Conservation (phyloP, 192 early-diverging fungal genomes). For the Coemansia sp. region DNA sequence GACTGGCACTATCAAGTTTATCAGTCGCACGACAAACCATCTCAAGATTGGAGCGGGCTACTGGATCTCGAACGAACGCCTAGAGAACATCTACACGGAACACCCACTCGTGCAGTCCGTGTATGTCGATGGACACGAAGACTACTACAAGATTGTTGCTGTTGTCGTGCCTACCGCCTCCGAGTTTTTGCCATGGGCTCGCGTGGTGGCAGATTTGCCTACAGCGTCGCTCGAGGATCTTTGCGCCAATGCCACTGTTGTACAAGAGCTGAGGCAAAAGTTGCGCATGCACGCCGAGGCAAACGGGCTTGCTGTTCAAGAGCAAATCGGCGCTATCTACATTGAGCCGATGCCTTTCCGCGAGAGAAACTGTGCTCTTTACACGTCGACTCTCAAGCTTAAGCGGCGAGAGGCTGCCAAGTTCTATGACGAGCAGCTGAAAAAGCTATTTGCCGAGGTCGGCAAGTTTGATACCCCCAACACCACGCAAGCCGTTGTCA, state of each 20-base stretch:
- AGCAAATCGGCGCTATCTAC: conserved; percentile 67
- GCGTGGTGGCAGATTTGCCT: conserved; percentile 15
- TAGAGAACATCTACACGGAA: conserved; percentile 69
- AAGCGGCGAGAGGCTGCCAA: conserved; percentile 54
- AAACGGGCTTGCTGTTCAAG: conserved; percentile 70
- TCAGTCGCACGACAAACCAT: conserved; percentile 75
- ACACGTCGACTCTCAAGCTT: conserved; percentile 86
- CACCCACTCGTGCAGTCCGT: conserved; percentile 73
- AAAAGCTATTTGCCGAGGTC: conserved; percentile 54
- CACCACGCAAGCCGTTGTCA: conserved; percentile 13
- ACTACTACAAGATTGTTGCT: conserved; percentile 74
- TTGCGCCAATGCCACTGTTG: conserved; percentile 51
- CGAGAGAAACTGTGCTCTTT: conserved; percentile 62
- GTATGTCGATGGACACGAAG: conserved; percentile 82
- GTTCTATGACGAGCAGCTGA: conserved; percentile 51
- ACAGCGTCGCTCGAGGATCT: conserved; percentile 53
- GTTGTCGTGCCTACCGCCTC: conserved; percentile 78
- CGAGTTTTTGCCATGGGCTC: conserved; percentile 63
- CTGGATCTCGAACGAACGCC: conserved; percentile 85
- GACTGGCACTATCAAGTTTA: conserved; percentile 61
- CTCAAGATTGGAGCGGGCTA: conserved; percentile 77
- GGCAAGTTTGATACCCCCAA: conserved; percentile 55
- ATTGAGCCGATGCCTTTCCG: conserved; percentile 68
- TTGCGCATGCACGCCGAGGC: conserved; percentile 57
- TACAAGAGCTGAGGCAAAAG: conserved; percentile 57